Evolutionary conservation across 2,329 filamentous ascomycete genomes (phyloP).

Genomic region (Cladobotryum protrusum): DNA sequence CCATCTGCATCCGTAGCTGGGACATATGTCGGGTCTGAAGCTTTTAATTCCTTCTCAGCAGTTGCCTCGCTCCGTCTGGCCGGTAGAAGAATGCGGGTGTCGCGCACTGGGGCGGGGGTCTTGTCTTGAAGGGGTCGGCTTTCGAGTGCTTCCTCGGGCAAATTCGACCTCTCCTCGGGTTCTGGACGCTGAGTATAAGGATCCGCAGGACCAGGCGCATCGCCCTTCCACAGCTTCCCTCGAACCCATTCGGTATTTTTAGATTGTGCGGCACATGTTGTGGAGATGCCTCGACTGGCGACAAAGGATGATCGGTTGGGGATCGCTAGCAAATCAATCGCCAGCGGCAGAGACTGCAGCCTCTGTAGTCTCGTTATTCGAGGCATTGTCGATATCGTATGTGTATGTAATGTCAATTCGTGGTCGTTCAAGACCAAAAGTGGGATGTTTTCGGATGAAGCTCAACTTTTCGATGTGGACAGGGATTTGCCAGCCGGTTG

Average conservation of each 20-base stretch:
- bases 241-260: conserved; percentile 34
- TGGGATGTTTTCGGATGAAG: background rate
- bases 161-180: conserved; percentile 21
- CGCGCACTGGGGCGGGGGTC: conserved; percentile 21
- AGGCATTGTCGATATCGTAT: conserved; percentile 29
- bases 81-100: conserved; percentile 28
- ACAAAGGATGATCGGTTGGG: conserved; percentile 22
- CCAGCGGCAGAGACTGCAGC: conserved; percentile 25
- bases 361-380: conserved; percentile 35
- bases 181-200: conserved; percentile 31
- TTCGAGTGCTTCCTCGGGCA: conserved; percentile 27
- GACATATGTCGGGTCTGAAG: conserved; percentile 34
- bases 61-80: conserved; percentile 28
- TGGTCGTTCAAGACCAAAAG: background rate
- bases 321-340: conserved; percentile 17
- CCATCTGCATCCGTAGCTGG: conserved; percentile 41
- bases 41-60: conserved; percentile 25
- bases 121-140: conserved; percentile 15
- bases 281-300: conserved; percentile 27
- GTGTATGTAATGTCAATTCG: background rate
- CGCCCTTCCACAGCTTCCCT: conserved; percentile 34
- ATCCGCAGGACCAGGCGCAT: conserved; percentile 33
- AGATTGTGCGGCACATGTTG: conserved; percentile 25
- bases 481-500: background rate
- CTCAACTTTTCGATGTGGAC: conserved; percentile 15